phyloP scores from a whole-genome alignment of 352 stramenopile species.

The Pythium monospermum region DNA sequence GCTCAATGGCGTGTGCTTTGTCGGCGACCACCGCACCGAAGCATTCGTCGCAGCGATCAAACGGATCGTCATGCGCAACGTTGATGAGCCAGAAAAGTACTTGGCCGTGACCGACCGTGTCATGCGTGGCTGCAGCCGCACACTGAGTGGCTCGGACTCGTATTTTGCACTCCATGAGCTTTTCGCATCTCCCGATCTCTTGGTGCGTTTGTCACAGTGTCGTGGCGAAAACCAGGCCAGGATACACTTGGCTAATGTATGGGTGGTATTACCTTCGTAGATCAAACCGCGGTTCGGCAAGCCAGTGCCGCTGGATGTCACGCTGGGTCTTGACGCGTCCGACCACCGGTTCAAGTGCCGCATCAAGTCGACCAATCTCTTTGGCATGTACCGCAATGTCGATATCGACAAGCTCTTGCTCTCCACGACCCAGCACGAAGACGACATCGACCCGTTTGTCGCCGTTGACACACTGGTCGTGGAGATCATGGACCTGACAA shows the following conservation, averaged over 20 bases:
- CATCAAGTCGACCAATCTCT: conserved; percentile 63
- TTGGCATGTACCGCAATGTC: conserved; percentile 54
- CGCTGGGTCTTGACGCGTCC: conserved; percentile 40
- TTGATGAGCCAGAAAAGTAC: conserved; percentile 35
- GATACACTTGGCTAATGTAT: neutral
- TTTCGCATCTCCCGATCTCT: conserved; percentile 44
- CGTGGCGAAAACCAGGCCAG: too few species aligned
- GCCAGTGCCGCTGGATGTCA: conserved; percentile 51
- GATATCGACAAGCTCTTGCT: conserved; percentile 51
- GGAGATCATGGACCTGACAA: conserved; percentile 62
- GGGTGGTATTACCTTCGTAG: conserved; percentile 16
- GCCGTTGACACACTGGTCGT: conserved; percentile 64
- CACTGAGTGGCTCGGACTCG: conserved; percentile 67
- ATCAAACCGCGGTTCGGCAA: conserved; percentile 54
- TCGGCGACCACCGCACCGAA: conserved; percentile 66
- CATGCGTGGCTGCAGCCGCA: conserved; percentile 69
- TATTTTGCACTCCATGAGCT: conserved; percentile 74
- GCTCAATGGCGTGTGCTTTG: conserved; percentile 69
- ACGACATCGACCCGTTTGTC: conserved; percentile 40
- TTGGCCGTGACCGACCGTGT: conserved; percentile 53
- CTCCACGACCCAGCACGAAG: conserved; percentile 8
- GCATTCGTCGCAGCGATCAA: conserved; percentile 73
- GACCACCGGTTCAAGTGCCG: conserved; percentile 67
- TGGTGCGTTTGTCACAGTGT: conserved; percentile 26
- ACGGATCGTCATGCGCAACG: conserved; percentile 51